Evolutionary conservation across 116 monocot species (phyloP).

Genomic region (Thalassia testudinum): DNA sequence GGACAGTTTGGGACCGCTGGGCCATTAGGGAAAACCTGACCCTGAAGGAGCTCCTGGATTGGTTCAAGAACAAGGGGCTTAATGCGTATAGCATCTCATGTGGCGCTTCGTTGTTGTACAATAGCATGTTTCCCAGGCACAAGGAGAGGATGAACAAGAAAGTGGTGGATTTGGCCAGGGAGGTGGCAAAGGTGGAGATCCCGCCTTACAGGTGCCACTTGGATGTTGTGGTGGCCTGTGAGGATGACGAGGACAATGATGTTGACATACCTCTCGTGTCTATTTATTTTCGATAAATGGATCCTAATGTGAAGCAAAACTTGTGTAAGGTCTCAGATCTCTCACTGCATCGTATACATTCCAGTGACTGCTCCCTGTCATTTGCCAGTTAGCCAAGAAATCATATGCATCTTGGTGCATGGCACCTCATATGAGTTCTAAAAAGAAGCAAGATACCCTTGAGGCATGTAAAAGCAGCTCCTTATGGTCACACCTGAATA

Average conservation of each 20-base stretch:
- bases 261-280: constrained; percentile 36
- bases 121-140: constrained; percentile 50
- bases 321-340: too few relatives aligned
- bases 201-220: constrained; percentile 19
- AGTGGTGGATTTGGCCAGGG: constrained; percentile 26
- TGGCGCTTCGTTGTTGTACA: constrained; percentile 29
- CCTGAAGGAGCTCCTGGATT: constrained; percentile 25
- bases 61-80: constrained; percentile 26
- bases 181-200: constrained; percentile 37
- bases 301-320: background rate
- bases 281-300: constrained; percentile 23
- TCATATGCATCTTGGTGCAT: too few relatives aligned
- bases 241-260: constrained; percentile 45
- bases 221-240: constrained; percentile 41
- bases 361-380: too few relatives aligned
- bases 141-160: constrained; percentile 36
- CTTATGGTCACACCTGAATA: too few relatives aligned
- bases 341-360: too few relatives aligned
- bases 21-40: constrained; percentile 20
- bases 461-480: too few relatives aligned
- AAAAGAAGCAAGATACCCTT: too few relatives aligned
- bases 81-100: constrained; percentile 44
- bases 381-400: too few relatives aligned
- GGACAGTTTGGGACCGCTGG: constrained; percentile 51
- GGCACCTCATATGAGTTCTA: too few relatives aligned